Percentiles rank a stretch among this genome's conserved stretches.
phyloP scores from a whole-genome alignment of 495 filamentous ascomycete species.

The Hypomontagnella submonticulosa region DNA sequence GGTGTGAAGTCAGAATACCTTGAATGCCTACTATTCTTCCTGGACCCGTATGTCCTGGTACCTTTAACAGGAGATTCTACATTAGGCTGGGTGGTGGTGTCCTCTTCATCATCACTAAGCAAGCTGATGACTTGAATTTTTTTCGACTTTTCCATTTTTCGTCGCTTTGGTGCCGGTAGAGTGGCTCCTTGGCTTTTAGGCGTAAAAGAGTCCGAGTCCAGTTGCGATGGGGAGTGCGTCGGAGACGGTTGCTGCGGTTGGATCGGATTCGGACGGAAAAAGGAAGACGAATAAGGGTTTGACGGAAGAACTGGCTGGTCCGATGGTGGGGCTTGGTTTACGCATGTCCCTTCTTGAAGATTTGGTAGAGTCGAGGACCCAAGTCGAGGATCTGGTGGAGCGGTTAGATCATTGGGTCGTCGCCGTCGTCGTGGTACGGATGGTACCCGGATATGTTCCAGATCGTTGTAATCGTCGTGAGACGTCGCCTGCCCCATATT shows the following conservation, averaged over 20 bases:
- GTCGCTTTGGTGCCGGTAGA: conserved; percentile 19
- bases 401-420: not conserved
- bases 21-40: no score
- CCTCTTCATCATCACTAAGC: conserved; percentile 29
- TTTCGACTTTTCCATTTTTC: not conserved
- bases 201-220: not conserved
- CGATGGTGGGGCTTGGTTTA: conserved; percentile 1
- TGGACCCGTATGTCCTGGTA: no score
- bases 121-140: conserved; percentile 22
- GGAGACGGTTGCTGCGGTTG: conserved; percentile 2
- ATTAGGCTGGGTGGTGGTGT: not conserved
- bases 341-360: not conserved
- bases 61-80: not conserved
- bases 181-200: not conserved
- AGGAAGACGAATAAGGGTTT: not conserved
- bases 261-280: not conserved
- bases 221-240: not conserved
- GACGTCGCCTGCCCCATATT: no score
- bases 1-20: not conserved
- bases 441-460: not conserved
- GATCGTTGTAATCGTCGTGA: no score
- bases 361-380: not conserved
- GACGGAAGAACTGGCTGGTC: not conserved
- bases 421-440: not conserved
- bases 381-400: not conserved